Base-by-base conservation (phyloP, 2,329 filamentous ascomycete species). In the Beauveria sp. region DNA sequence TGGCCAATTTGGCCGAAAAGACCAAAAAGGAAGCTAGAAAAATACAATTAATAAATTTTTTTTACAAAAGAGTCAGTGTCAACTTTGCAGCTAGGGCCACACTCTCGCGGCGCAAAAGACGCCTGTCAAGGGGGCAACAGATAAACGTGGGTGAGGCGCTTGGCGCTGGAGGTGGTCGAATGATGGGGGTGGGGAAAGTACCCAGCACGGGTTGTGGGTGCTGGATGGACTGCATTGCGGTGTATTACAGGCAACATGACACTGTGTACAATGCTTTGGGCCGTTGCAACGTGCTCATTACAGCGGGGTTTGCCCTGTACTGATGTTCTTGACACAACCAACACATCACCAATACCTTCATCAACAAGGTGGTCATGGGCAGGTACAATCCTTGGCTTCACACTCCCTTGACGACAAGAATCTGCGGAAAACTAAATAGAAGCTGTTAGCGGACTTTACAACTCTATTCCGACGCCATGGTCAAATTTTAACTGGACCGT, bases 131-230 rank as follows among this genome's bases (percentile, higher is more conserved):
- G 40, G 42, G 14, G 26, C 58, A 46, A 45, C 49, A 48, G 50
- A 45, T 24, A 20, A 60, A 60, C 58, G 58, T 60, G 58, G 58
- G 58, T 42, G 53, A 60, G 34, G 38, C 16, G 40, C 57, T 60
- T 60, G 57, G 57, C 57, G 49, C 34, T 59, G 56, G 20, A 51
- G 57, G 54, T 57, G 42, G 43, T 20, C 14, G n/a, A 20, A 7
- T n/a, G 48, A 57, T 22, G 22, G 46, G 24, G 34, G 56, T 43
- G 56, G 56, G 28, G 46, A 9, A 20, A 14, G 49, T 12, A 31
- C 34, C 34, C 18, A 43, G 42, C n/a, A 20, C 18, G 18, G 18
- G 16, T 43, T 43, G 42, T 43, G 42, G 18, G 42, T 9, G 18
- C 18, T 4, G n/a, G 42, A 43, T 38, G 34, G 14, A 38, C 12